Percentiles rank a stretch among this genome's conserved stretches.
These are phyloP conservation scores for Colletotrichum sp. DNA, from an alignment of 2,329 filamentous ascomycete genomes.

Conservation along the genomic window DNA sequence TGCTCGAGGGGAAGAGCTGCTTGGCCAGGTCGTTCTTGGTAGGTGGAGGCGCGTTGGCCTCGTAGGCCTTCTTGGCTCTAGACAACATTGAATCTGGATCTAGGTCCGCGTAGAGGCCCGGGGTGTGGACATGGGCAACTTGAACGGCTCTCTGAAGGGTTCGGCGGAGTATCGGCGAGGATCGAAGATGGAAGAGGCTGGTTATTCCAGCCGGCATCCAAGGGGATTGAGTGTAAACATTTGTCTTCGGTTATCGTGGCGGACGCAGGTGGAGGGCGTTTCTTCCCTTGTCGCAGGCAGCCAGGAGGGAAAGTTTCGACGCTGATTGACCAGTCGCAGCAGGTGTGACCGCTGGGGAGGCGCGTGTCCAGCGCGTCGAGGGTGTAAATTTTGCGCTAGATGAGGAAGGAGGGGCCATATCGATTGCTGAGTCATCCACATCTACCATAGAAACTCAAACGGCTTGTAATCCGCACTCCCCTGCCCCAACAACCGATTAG, in stretches of 20 bases:
- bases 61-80: slow-evolving; percentile 40
- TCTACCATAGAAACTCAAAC: background rate
- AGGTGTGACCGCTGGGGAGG: background rate
- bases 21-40: slow-evolving; percentile 47
- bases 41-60: slow-evolving; percentile 40
- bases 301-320: background rate
- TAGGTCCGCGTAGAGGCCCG: slow-evolving; percentile 2
- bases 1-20: slow-evolving; percentile 64
- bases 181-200: slow-evolving; percentile 34
- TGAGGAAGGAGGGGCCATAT: background rate
- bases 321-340: background rate
- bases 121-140: slow-evolving; percentile 28
- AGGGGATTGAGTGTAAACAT: slow-evolving; percentile 12
- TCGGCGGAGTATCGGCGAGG: slow-evolving; percentile 39
- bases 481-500: too few species aligned
- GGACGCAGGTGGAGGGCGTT: background rate
- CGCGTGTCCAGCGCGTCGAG: slow-evolving; percentile 6
- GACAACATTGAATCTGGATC: slow-evolving; percentile 37
- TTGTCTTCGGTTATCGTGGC: background rate
- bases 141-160: slow-evolving; percentile 28
- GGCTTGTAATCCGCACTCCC: too few species aligned
- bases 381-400: background rate
- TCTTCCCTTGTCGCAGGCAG: background rate
- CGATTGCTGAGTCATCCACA: background rate
- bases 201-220: slow-evolving; percentile 41